Evolutionary conservation across 202 grass and related monocot genomes (phyloP), one percentile per base, ranked within the genome.

Genomic region (Schoenoplectus triqueter): DNA sequence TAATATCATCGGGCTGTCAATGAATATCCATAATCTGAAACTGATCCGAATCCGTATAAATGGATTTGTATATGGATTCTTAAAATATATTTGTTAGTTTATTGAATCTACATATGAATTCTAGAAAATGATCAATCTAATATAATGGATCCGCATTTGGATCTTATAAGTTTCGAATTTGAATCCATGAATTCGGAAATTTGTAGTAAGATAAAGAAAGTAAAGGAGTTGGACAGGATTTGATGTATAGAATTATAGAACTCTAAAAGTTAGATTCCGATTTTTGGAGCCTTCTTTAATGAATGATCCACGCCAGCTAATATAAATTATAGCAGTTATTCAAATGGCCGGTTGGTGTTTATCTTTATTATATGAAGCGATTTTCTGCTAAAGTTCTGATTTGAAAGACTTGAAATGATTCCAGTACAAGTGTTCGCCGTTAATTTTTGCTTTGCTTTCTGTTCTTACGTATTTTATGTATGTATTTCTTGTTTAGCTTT

Each of bases 261-360:
- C 17, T 73, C 0, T 4, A 51, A 60, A 60, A 60, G 52, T 78
- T 31, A 78, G 40, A 17, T 77, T 77, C 51, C 19, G 50, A 77
- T 57, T 40, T 2, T 56, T 41, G 22, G 50, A 10, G 73, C 7
- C 6, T 78, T 78, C 14, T 59, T 78, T 78, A 10, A 61, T 78
- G 74, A 59, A 42, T 78, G 74, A 22, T 78, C 21, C 7, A 11
- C 60, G 6, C 54, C 74, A 78, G 44, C 74, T 60, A 78, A 60
- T 78, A 3, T 42, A 78, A 6, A 59, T 78, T 78, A 15, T 73
- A 75, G 45, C 7, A 21, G 21, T 60, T 59, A 41, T 60, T 78
- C 13, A 31, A 59, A 60, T 59, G 4, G 2, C 20, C 52, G 59
- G 13, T 78, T 59, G 74, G 52, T 52, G 52, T 31, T 59, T 77